phyloP scores from a whole-genome alignment of 257 asterid genomes.

The Primulina huaijiensis region DNA sequence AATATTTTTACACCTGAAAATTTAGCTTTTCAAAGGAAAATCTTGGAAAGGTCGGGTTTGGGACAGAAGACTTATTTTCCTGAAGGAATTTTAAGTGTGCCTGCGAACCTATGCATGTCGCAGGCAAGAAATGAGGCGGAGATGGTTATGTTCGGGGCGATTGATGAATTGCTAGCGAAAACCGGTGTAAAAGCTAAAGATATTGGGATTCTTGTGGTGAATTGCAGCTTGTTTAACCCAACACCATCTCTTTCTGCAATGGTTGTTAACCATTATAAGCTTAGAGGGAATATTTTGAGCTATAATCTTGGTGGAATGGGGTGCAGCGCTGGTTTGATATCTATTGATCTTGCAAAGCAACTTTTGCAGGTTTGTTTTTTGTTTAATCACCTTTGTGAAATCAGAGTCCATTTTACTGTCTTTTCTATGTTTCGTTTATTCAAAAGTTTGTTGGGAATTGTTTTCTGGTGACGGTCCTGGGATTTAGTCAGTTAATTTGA shows the following conservation, averaged over 20 bases:
- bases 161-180: constrained; percentile 54
- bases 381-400: background rate
- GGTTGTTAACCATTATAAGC: constrained; percentile 72
- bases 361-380: constrained; percentile 50
- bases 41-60: constrained; percentile 64
- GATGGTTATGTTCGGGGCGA: constrained; percentile 74
- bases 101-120: constrained; percentile 54
- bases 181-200: constrained; percentile 66
- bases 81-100: constrained; percentile 40
- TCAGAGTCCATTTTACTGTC: background rate
- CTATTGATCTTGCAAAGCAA: constrained; percentile 80
- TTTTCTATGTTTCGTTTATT: background rate
- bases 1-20: constrained; percentile 41
- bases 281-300: constrained; percentile 66
- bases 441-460: background rate
- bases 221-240: constrained; percentile 69
- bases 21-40: constrained; percentile 51
- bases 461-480: background rate
- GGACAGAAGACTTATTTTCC: constrained; percentile 77
- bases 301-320: constrained; percentile 91
- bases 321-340: constrained; percentile 79
- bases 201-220: constrained; percentile 69
- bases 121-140: constrained; percentile 69
- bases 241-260: constrained; percentile 73
- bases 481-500: too few species aligned